Conservation (phyloP, 768 basidiomycete species). For the Baorangia bicolor region DNA sequence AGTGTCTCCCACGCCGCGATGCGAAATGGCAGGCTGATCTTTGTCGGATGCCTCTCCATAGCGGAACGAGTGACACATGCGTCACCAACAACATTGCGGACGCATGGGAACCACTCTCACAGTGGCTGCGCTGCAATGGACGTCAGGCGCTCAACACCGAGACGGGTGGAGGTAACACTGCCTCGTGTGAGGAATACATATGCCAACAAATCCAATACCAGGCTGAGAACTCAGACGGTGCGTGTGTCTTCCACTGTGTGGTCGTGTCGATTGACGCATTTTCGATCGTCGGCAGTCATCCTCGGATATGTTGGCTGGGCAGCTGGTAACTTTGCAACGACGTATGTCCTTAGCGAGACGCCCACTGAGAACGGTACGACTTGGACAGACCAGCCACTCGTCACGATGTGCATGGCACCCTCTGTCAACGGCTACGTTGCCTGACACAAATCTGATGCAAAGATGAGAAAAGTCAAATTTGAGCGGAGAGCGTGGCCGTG, state of each 20-base stretch:
- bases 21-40: not conserved
- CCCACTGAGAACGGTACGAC: not conserved
- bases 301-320: conserved; percentile 14
- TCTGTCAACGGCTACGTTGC: conserved; percentile 2
- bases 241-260: not conserved
- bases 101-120: conserved; percentile 44
- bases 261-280: not conserved
- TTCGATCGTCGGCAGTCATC: not conserved
- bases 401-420: conserved; percentile 9
- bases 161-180: no score
- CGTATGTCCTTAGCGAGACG: conserved; percentile 11
- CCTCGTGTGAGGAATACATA: conserved; percentile 40
- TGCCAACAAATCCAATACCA: conserved; percentile 7
- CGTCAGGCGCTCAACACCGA: conserved; percentile 57
- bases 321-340: conserved; percentile 7
- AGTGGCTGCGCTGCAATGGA: conserved; percentile 46
- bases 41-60: not conserved
- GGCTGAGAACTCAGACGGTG: conserved; percentile 15
- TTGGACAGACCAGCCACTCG: conserved; percentile 9
- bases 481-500: not conserved
- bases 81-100: conserved; percentile 1
- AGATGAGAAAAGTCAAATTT: not conserved
- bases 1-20: not conserved
- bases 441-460: not conserved
- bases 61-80: conserved; percentile 4